These are phyloP conservation scores for Pisolithus orientalis DNA, from an alignment of 768 basidiomycete genomes.

Conservation along the genomic window DNA sequence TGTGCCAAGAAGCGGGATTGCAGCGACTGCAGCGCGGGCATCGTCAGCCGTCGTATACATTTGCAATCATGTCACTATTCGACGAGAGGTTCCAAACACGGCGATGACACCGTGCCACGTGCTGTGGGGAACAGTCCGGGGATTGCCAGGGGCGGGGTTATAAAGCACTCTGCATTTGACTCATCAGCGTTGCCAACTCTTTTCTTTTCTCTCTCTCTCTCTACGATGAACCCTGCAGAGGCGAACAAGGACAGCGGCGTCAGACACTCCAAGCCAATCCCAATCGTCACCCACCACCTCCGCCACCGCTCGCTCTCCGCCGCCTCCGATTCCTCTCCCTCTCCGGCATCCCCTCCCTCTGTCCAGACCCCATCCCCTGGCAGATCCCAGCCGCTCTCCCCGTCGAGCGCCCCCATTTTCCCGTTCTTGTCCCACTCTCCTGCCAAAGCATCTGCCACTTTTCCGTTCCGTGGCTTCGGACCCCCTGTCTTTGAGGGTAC, in stretches of 20 bases:
- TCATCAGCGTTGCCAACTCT: background rate
- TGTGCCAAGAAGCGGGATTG: no score
- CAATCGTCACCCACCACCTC: conserved; percentile 40
- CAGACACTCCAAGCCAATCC: conserved; percentile 63
- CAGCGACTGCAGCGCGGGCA: no score
- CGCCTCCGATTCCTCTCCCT: conserved; percentile 54
- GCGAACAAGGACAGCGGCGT: conserved; percentile 19
- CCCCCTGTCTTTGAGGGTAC: conserved; percentile 61
- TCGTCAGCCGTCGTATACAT: no score
- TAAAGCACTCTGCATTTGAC: conserved; percentile 7
- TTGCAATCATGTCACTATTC: no score
- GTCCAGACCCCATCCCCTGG: conserved; percentile 45
- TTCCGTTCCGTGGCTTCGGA: conserved; percentile 53
- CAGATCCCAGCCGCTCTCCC: conserved; percentile 43
- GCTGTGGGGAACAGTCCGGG: conserved; percentile 6
- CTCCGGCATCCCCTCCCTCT: conserved; percentile 47
- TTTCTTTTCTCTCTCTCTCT: conserved; percentile 1
- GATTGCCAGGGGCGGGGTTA: conserved; percentile 8
- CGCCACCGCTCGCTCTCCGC: conserved; percentile 58
- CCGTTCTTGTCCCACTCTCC: conserved; percentile 62
- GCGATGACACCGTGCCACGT: conserved; percentile 1
- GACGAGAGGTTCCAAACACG: background rate
- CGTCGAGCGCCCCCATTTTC: conserved; percentile 64
- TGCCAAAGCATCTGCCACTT: conserved; percentile 44
- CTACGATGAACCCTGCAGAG: conserved; percentile 12